Percentiles rank a stretch among this genome's conserved stretches.
Evolutionary conservation across 306 rosid species (phyloP).

Genomic region (Dryas alaskensis): DNA sequence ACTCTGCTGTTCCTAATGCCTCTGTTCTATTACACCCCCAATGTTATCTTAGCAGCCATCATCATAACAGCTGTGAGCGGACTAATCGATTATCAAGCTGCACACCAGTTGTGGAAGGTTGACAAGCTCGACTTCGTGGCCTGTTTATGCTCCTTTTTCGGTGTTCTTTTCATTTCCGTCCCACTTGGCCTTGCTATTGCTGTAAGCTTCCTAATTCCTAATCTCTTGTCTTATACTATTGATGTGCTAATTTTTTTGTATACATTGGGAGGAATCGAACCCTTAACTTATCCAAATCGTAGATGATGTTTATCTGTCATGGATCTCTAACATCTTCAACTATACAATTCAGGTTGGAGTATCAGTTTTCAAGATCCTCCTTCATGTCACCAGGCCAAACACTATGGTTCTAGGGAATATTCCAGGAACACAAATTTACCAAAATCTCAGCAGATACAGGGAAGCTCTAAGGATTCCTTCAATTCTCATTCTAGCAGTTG

Average conservation of each 20-base stretch:
- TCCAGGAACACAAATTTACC: constrained; percentile 82
- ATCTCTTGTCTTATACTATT: no score
- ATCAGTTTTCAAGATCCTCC: constrained; percentile 89
- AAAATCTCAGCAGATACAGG: constrained; percentile 60
- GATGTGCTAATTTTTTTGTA: no score
- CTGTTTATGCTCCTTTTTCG: constrained; percentile 81
- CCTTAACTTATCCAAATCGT: neutral
- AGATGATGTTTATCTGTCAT: neutral
- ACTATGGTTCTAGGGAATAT: constrained; percentile 73
- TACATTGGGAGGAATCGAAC: no score
- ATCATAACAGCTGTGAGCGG: constrained; percentile 94
- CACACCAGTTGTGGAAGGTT: constrained; percentile 72
- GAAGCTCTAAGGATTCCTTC: constrained; percentile 81
- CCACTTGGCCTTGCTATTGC: constrained; percentile 92
- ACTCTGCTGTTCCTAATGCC: constrained; percentile 96
- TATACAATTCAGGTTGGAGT: constrained; percentile 65
- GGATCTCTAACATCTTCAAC: constrained; percentile 3
- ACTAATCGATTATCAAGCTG: constrained; percentile 71
- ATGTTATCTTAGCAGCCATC: constrained; percentile 79
- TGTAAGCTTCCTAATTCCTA: constrained; percentile 37
- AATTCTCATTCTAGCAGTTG: constrained; percentile 77
- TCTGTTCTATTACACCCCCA: constrained; percentile 85
- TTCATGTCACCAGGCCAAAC: constrained; percentile 93
- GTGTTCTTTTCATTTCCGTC: constrained; percentile 92
- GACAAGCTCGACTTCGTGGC: constrained; percentile 95